These are phyloP conservation scores for Pythium oligandrum DNA, from an alignment of 352 stramenopile species.

Conservation along the genomic window DNA sequence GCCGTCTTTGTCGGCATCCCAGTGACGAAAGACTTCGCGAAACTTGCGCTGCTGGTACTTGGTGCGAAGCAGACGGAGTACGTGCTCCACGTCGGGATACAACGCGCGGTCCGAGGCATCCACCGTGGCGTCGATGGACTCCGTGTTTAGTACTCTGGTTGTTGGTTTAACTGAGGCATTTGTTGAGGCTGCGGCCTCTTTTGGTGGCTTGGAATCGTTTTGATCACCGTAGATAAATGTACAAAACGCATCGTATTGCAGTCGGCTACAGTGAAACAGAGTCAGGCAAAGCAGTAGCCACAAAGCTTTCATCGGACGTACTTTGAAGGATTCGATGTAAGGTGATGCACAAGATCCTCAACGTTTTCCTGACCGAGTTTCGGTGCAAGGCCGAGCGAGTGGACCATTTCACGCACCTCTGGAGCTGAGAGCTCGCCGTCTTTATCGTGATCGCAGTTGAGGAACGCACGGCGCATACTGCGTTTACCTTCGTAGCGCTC, in stretches of 20 bases:
- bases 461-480: constrained; percentile 45
- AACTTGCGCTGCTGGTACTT: constrained; percentile 43
- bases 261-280: background rate
- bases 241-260: constrained; percentile 50
- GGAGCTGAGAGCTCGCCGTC: constrained; percentile 31
- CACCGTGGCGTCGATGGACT: constrained; percentile 6
- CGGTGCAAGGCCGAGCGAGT: constrained; percentile 29
- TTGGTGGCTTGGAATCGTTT: background rate
- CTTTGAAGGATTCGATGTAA: constrained; percentile 22
- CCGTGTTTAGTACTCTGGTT: too few relatives aligned
- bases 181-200: background rate
- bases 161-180: background rate
- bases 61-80: constrained; percentile 36
- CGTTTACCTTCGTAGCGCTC: constrained; percentile 62
- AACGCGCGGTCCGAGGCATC: constrained; percentile 11
- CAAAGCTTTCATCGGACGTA: background rate
- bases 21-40: constrained; percentile 50
- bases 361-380: constrained; percentile 31
- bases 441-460: constrained; percentile 56
- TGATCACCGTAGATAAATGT: constrained; percentile 21
- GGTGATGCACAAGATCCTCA: constrained; percentile 31
- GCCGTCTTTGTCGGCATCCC: constrained; percentile 54
- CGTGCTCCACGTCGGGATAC: constrained; percentile 28
- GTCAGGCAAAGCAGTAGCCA: too few relatives aligned
- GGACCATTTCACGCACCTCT: constrained; percentile 44